Conservation (phyloP, 2,329 filamentous ascomycete genomes). For the Parafenestella ontariensis region DNA sequence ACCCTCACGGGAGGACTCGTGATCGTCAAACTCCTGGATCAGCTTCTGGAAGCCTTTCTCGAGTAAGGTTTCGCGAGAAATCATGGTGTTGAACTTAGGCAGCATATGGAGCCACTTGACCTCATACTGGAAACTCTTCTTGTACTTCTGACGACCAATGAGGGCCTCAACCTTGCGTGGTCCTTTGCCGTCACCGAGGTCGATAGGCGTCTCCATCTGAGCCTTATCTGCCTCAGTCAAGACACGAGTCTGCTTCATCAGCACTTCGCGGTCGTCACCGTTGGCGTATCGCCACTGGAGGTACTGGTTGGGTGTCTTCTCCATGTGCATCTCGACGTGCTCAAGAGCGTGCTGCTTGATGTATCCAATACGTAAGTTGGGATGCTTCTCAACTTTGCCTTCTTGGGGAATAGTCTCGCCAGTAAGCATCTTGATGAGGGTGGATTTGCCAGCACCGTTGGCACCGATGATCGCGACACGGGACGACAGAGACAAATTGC, state of each 20-base stretch:
- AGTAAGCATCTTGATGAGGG: slow-evolving; percentile 95
- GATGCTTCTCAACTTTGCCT: slow-evolving; percentile 96
- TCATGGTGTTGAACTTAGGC: slow-evolving; percentile 90
- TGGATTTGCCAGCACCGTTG: slow-evolving; percentile 98
- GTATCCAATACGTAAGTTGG: slow-evolving; percentile 97
- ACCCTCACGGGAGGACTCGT: slow-evolving; percentile 98
- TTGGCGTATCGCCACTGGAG: slow-evolving; percentile 98
- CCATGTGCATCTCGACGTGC: slow-evolving; percentile 99
- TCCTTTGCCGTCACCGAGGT: slow-evolving; percentile 83
- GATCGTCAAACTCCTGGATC: slow-evolving; percentile 97
- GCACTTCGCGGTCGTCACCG: slow-evolving; percentile 94
- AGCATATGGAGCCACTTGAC: slow-evolving; percentile 90
- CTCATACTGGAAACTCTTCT: slow-evolving; percentile 99
- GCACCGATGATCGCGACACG: slow-evolving; percentile 95
- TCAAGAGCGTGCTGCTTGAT: slow-evolving; percentile 99
- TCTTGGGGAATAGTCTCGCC: slow-evolving; percentile 84
- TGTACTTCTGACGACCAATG: slow-evolving; percentile 97
- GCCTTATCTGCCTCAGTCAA: slow-evolving; percentile 83
- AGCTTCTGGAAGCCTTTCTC: slow-evolving; percentile 91
- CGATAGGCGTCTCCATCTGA: slow-evolving; percentile 91
- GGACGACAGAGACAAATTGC: slow-evolving; percentile 85
- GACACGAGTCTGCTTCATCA: slow-evolving; percentile 95
- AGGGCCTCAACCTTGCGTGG: slow-evolving; percentile 81
- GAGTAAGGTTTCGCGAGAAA: slow-evolving; percentile 89
- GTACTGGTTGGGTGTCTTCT: slow-evolving; percentile 99